phyloP scores from a whole-genome alignment of 768 basidiomycete species.

The Leccinum ochraceum region DNA sequence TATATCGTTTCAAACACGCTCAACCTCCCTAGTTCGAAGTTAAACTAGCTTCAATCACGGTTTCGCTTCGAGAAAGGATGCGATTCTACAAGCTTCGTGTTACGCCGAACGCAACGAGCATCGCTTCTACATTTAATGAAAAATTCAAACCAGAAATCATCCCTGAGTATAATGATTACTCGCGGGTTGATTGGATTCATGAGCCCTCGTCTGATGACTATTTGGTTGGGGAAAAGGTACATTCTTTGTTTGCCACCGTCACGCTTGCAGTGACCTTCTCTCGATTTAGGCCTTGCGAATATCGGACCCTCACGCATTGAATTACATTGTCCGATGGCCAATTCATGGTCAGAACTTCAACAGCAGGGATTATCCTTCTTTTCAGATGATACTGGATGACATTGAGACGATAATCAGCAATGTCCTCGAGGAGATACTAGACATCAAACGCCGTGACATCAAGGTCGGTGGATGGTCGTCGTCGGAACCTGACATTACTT shows the following conservation, averaged over 20 bases:
- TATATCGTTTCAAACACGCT: not conserved
- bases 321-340: conserved; percentile 81
- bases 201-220: conserved; percentile 46
- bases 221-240: conserved; percentile 72
- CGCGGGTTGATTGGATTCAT: conserved; percentile 82
- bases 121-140: conserved; percentile 78
- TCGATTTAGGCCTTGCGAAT: conserved; percentile 63
- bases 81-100: conserved; percentile 81
- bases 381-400: conserved; percentile 74
- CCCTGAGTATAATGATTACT: conserved; percentile 80
- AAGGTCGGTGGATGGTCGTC: conserved; percentile 47
- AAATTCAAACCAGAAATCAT: conserved; percentile 87
- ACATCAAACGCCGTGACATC: conserved; percentile 52
- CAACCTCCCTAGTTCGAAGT: conserved; percentile 58
- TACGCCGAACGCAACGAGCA: conserved; percentile 66
- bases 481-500: not conserved
- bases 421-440: conserved; percentile 61
- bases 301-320: conserved; percentile 64
- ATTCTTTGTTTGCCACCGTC: conserved; percentile 3
- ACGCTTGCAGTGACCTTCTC: conserved; percentile 9
- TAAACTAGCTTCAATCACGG: conserved; percentile 69
- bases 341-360: conserved; percentile 84
- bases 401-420: conserved; percentile 66
- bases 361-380: conserved; percentile 69
- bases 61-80: conserved; percentile 81